A percentile compares a stretch with the other conserved stretches of the same genome.
Evolutionary conservation across 441 rosid species (phyloP).

Genomic region (Codiaeum variegatum): DNA sequence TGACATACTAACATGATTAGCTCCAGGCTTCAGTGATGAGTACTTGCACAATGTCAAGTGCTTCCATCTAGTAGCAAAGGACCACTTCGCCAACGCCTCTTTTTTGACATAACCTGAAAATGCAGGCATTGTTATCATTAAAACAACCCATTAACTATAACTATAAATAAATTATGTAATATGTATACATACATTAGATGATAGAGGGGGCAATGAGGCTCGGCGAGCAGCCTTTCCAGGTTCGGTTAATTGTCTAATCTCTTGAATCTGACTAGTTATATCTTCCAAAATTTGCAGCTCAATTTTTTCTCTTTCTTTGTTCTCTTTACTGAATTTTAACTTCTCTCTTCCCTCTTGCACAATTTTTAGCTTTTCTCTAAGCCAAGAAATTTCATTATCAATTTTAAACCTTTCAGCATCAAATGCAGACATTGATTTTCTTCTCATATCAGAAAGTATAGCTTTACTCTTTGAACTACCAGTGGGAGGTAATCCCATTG

Average conservation of each 20-base stretch:
- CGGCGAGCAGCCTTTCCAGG: conserved; percentile 37
- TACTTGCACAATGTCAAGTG: not conserved
- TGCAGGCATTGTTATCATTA: not conserved
- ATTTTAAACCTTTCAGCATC: conserved; percentile 68
- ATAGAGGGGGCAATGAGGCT: conserved; percentile 46
- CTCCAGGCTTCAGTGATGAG: not conserved
- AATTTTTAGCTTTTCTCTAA: conserved; percentile 59
- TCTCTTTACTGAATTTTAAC: conserved; percentile 32
- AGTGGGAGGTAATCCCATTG: conserved; percentile 31
- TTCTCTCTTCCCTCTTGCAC: conserved; percentile 65
- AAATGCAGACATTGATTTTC: conserved; percentile 74
- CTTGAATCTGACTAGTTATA: conserved; percentile 35
- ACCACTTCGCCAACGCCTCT: conserved; percentile 34
- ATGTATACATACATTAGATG: conserved; percentile 1
- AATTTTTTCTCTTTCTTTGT: conserved; percentile 30
- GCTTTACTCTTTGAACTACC: conserved; percentile 26
- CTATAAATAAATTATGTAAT: not conserved
- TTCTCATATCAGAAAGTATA: conserved; percentile 33
- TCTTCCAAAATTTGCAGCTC: conserved; percentile 40
- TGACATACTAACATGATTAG: not conserved
- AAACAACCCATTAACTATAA: not conserved
- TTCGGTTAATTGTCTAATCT: conserved; percentile 34
- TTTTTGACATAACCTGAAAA: conserved; percentile 39
- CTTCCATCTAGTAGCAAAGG: conserved; percentile 35
- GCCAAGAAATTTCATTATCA: conserved; percentile 59